Percentiles rank a stretch among this genome's conserved stretches.
Evolutionary conservation across 2,329 filamentous ascomycete species (phyloP).

Genomic region (Ophiostoma australiae): DNA sequence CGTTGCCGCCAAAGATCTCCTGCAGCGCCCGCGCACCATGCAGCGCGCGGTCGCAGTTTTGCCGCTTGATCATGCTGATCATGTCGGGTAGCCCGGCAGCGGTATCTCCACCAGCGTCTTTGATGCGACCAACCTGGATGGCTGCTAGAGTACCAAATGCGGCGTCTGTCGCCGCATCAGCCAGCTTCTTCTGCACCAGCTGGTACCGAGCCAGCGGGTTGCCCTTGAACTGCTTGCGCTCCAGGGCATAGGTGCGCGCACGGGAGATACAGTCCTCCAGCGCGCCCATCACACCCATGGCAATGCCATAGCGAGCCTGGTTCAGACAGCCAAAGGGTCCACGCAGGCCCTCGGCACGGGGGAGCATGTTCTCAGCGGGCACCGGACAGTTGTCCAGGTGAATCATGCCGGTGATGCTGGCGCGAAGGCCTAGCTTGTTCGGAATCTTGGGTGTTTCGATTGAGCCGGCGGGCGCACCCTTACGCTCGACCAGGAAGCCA

Average conservation of each 20-base stretch:
- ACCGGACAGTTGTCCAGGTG: conserved; percentile 89
- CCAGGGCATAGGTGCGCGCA: conserved; percentile 79
- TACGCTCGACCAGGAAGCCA: conserved; percentile 84
- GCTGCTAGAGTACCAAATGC: conserved; percentile 87
- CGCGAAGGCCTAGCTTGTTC: conserved; percentile 90
- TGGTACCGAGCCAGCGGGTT: conserved; percentile 96
- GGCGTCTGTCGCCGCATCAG: conserved; percentile 85
- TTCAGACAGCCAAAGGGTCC: conserved; percentile 95
- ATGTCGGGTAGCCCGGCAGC: conserved; percentile 79
- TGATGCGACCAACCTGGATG: conserved; percentile 84
- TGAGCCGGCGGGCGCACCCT: conserved; percentile 78
- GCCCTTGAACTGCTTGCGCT: conserved; percentile 91
- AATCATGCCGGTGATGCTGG: conserved; percentile 96
- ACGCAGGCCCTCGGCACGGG: conserved; percentile 74
- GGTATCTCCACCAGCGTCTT: conserved; percentile 86
- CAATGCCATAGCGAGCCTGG: conserved; percentile 87
- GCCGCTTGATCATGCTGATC: conserved; percentile 94
- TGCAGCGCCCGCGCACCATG: conserved; percentile 74
- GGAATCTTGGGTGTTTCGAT: conserved; percentile 88
- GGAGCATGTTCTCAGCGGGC: conserved; percentile 88
- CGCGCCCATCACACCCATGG: conserved; percentile 88
- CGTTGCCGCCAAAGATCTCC: conserved; percentile 95
- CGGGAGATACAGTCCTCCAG: conserved; percentile 84
- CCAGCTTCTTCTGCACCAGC: conserved; percentile 94
- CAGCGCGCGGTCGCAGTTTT: conserved; percentile 91